Evolutionary conservation across 768 basidiomycete species (phyloP), one percentile per base, ranked within the genome.

Genomic region (Paxillus ammoniavirescens): DNA sequence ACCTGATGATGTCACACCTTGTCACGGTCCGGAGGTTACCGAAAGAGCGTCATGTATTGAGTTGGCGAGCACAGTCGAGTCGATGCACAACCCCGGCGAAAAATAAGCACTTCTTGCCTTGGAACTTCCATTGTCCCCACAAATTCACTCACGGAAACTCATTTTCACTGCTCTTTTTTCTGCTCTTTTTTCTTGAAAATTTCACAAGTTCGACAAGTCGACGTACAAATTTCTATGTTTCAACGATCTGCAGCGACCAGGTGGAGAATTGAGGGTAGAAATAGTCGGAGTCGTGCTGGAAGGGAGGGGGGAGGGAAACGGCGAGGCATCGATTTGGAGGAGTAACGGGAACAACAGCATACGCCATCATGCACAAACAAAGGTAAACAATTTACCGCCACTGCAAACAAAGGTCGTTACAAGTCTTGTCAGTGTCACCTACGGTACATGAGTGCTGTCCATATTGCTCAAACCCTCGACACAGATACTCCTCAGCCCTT

Each of bases 101-200:
- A 69, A 58, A 44, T n/a, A 28, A 49, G 66, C 65, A 56, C 58
- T 57, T 58, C 69, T 69, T 69, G 47, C 57, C 69, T 54, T 49
- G 69, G 67, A 71, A 69, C 67, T 59, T 71, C 61, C 67, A 69
- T 31, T 70, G 71, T 47, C 58, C 17, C 43, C 52, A 33, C 57
- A 37, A 54, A 61, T 44, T 48, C 50, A 37, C 51, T 35, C 61
- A 26, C 50, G 7, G 52, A 58, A 53, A 21, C 9, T 8, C 37
- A n/a, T 14, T 26, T 40, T 28, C 37, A 28, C 17, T 0, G 12
- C 40, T 42, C 37, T 44, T 55, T 57, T 57, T 60, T 53, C 42
- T n/a, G 38, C 8, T 15, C 30, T 41, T 43, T 57, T 55, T 49
- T 59, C 43, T 42, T 42, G 44, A 42, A 15, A 12, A 47, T 42